Evolutionary conservation across 805 yeast genomes (phyloP).

Genomic region (Sungouiella thailandica): DNA sequence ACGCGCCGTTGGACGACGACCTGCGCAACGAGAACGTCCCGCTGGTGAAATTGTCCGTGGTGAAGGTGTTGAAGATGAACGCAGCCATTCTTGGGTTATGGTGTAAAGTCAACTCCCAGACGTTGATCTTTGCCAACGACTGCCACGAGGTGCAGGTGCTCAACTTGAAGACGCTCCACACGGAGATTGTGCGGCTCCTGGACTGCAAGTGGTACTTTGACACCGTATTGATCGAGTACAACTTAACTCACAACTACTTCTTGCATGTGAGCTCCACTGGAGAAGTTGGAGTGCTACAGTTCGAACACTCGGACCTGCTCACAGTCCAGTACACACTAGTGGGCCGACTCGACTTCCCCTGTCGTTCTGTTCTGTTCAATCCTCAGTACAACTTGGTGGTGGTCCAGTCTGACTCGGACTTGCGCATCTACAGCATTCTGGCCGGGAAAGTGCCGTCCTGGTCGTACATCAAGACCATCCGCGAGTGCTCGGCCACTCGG

Average conservation of each 20-base stretch:
- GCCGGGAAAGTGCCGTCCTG: not conserved
- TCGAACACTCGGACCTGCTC: conserved; percentile 5
- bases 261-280: conserved; percentile 22
- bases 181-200: conserved; percentile 20
- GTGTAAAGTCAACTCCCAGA: conserved; percentile 37
- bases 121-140: conserved; percentile 26
- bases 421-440: conserved; percentile 2
- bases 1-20: conserved; percentile 27
- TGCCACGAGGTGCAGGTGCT: conserved; percentile 28
- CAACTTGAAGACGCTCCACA: conserved; percentile 28
- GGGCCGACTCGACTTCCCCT: not conserved
- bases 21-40: conserved; percentile 23
- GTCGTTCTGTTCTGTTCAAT: conserved; percentile 8
- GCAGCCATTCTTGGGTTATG: conserved; percentile 28
- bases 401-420: conserved; percentile 2
- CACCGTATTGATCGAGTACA: conserved; percentile 21
- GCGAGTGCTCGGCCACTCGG: no score
- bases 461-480: not conserved
- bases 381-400: conserved; percentile 12
- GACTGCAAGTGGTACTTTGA: conserved; percentile 27
- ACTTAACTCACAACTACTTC: conserved; percentile 22
- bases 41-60: conserved; percentile 23
- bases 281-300: conserved; percentile 21
- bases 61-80: conserved; percentile 30
- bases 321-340: no score